Evolutionary conservation across 441 rosid species (phyloP).

Genomic region (Populus hybrid): DNA sequence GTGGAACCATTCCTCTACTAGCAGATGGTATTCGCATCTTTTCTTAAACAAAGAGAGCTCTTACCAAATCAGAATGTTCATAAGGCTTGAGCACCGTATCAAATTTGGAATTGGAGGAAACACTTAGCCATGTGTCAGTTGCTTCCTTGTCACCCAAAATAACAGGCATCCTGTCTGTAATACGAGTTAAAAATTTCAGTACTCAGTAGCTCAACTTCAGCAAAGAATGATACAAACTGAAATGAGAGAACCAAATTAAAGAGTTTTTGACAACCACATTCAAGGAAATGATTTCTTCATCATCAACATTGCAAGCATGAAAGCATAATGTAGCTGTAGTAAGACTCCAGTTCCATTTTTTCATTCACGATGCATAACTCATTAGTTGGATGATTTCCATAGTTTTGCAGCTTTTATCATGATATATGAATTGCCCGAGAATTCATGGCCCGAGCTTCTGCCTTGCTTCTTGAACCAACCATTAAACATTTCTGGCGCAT

Average conservation of each 20-base stretch:
- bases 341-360: not conserved
- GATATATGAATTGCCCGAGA: not conserved
- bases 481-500: not conserved
- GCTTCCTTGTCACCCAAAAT: conserved; percentile 69
- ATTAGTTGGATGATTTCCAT: not conserved
- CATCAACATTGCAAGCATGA: not conserved
- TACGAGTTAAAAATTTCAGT: conserved; percentile 3
- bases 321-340: not conserved
- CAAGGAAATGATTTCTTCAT: not conserved
- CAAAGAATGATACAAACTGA: not conserved
- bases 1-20: not conserved
- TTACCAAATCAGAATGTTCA: conserved; percentile 69
- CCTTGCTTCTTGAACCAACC: not conserved
- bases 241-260: not conserved
- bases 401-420: not conserved
- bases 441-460: not conserved
- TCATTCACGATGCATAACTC: not conserved
- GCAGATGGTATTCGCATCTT: not conserved
- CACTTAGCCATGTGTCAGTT: conserved; percentile 60
- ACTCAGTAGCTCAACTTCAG: not conserved
- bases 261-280: not conserved
- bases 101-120: conserved; percentile 38
- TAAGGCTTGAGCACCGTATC: conserved; percentile 61
- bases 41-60: conserved; percentile 9
- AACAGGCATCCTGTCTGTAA: conserved; percentile 83